These are phyloP conservation scores for Cyclotella atomus DNA, from an alignment of 108 stramenopile species.

Conservation along the genomic window DNA sequence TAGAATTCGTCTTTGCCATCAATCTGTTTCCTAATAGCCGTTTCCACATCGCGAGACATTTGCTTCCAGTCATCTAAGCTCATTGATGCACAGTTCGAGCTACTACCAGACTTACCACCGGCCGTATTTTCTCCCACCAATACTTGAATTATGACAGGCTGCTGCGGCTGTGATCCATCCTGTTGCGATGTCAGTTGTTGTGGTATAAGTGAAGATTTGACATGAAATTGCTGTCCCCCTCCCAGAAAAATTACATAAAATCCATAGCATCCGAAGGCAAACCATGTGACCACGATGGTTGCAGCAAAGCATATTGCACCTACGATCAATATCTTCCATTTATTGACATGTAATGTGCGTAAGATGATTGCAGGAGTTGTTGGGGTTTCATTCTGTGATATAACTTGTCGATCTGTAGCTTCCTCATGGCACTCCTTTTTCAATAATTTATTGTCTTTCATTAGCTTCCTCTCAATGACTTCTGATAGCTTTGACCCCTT, in stretches of 20 bases:
- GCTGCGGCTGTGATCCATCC: conserved; percentile 4
- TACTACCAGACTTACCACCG: background rate
- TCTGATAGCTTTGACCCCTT: conserved; percentile 11
- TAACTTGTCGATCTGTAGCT: too few relatives aligned
- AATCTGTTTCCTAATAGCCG: background rate
- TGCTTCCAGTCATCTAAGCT: conserved; percentile 24
- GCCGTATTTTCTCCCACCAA: too few relatives aligned
- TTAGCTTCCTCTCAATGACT: background rate
- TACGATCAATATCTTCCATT: conserved; percentile 37
- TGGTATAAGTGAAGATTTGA: too few relatives aligned
- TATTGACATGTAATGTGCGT: too few relatives aligned
- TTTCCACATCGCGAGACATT: conserved; percentile 17
- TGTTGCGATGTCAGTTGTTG: too few relatives aligned
- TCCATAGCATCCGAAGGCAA: conserved; percentile 47
- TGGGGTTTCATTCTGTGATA: too few relatives aligned
- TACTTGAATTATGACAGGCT: conserved; percentile 18
- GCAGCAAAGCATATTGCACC: conserved; percentile 2
- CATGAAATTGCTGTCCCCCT: too few relatives aligned
- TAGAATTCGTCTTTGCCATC: background rate
- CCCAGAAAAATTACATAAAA: conserved; percentile 42
- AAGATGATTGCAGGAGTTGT: too few relatives aligned
- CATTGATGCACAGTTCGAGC: too few relatives aligned
- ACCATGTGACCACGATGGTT: conserved; percentile 42
- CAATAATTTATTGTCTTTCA: too few relatives aligned
- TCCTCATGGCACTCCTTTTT: too few relatives aligned